Evolutionary conservation across 1,284 basidiomycete species (phyloP).

Genomic region (Leccinum ponderosum): DNA sequence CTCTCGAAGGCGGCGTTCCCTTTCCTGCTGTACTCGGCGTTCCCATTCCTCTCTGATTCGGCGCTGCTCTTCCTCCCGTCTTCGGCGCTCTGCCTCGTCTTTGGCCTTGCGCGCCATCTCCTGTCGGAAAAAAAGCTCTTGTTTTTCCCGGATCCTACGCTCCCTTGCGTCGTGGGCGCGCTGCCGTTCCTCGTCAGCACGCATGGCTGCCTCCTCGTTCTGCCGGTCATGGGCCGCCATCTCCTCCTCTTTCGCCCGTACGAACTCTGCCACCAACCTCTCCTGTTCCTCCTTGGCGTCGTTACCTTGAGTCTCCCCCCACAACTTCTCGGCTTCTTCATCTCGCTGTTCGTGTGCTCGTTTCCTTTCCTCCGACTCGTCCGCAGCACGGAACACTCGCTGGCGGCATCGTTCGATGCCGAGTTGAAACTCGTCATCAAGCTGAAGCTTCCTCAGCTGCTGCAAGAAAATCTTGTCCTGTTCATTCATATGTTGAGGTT

Average conservation of each 20-base stretch:
- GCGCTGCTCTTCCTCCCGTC: slow-evolving; percentile 8
- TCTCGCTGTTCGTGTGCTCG: slow-evolving; percentile 18
- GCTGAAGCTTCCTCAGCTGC: slow-evolving; percentile 20
- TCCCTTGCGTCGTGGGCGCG: slow-evolving; percentile 21
- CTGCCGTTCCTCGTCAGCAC: slow-evolving; percentile 17
- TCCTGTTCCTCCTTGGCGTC: slow-evolving; percentile 9
- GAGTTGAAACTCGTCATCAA: slow-evolving; percentile 14
- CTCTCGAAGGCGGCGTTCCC: slow-evolving; percentile 1
- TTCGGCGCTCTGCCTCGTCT: slow-evolving; percentile 9
- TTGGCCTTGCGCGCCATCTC: slow-evolving; percentile 8
- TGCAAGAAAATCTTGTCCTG: slow-evolving; percentile 28
- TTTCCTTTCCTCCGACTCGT: slow-evolving; percentile 6
- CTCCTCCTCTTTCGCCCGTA: background rate
- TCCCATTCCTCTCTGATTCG: slow-evolving; percentile 7
- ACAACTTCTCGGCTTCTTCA: slow-evolving; percentile 11
- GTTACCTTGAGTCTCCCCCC: slow-evolving; percentile 1
- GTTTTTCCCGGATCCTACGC: slow-evolving; percentile 22
- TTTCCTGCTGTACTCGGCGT: slow-evolving; percentile 7
- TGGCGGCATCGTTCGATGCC: slow-evolving; percentile 23
- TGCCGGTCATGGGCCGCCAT: background rate
- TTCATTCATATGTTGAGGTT: slow-evolving; percentile 9
- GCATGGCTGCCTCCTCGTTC: slow-evolving; percentile 15
- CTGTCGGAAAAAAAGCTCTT: slow-evolving; percentile 18
- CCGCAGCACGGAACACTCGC: slow-evolving; percentile 20
- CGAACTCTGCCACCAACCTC: slow-evolving; percentile 6